Evolutionary conservation across 2,329 filamentous ascomycete species (phyloP), one percentile per base, ranked within the genome.

Genomic region (Scedosporium boydii): DNA sequence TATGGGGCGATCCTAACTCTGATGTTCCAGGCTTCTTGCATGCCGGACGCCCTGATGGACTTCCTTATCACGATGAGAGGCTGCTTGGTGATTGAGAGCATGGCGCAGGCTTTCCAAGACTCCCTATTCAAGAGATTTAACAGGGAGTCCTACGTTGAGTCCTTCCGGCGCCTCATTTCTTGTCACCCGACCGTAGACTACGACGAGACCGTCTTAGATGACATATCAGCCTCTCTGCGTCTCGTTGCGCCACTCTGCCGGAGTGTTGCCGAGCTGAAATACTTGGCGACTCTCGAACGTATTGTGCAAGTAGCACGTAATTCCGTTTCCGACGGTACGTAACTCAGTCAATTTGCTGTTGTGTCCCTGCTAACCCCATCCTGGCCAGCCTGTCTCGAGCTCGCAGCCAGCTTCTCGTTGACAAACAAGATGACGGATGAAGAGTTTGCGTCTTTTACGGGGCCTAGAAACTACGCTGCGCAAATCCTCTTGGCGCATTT

Each of bases 11-110:
- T 74, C 58, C 67, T 77, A 18, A 69, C 71, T 2, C 64, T 78
- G 5, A 71, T 72, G 0, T 77, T 74, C 58, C 76, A 77, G 61
- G 70, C 76, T 2, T 68, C 69, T 1, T 74, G 75, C 46, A 74
- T 78, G 74, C 60, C 68, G 1, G 75, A 77, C 21, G 75, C 76
- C 27, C 70, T 78, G 66, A 64, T 65, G 9, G 75, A 78, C 63
- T 78, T 75, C 58, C 59, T 77, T 4, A 67, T 71, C 16, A 76
- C 76, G 73, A 63, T 73, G 42, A 68, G 75, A 26, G 75, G 75
- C 2, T 77, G 75, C 44, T 18, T 48, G n/a, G 44, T 48, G n/a
- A 48, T 48, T 18, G 44, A 48, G 44, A 48, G 44, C n/a, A 48
- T 21, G 44, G 18, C 18, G n/a, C n/a, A n/a, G 44, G n/a, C n/a